A percentile compares a stretch with the other conserved stretches of the same genome.
phyloP scores from a whole-genome alignment of 768 basidiomycete genomes.

The Mycena rosella region DNA sequence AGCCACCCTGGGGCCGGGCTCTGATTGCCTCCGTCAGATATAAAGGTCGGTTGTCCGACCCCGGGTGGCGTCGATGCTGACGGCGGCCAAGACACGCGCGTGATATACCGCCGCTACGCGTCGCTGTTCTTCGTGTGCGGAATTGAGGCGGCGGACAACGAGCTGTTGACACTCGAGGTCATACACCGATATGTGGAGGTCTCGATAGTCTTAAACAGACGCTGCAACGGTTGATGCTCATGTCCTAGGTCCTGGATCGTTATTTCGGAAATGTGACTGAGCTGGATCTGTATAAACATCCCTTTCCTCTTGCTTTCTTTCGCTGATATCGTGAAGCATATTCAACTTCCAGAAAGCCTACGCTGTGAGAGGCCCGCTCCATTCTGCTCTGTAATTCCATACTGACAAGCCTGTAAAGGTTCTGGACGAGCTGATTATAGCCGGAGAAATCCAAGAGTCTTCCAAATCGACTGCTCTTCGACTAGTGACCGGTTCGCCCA shows the following conservation, averaged over 20 bases:
- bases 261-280: slow-evolving; percentile 94
- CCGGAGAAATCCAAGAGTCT: slow-evolving; percentile 95
- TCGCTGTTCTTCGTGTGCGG: slow-evolving; percentile 96
- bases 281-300: slow-evolving; percentile 78
- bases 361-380: slow-evolving; percentile 64
- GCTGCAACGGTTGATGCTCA: too few relatives aligned
- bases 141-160: slow-evolving; percentile 87
- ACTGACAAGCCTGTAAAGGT: slow-evolving; percentile 60
- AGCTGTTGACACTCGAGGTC: slow-evolving; percentile 91
- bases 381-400: too few relatives aligned
- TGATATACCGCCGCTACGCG: slow-evolving; percentile 96
- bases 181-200: slow-evolving; percentile 95
- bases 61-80: slow-evolving; percentile 45
- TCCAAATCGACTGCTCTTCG: slow-evolving; percentile 77
- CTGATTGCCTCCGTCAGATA: slow-evolving; percentile 55
- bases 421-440: slow-evolving; percentile 92
- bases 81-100: slow-evolving; percentile 58
- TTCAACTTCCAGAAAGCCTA: slow-evolving; percentile 99
- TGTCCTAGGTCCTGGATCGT: slow-evolving; percentile 85
- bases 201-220: too few relatives aligned
- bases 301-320: neutral
- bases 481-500: slow-evolving; percentile 19
- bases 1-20: neutral
- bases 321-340: slow-evolving; percentile 64
- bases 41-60: slow-evolving; percentile 61